These are phyloP conservation scores for Penicillium sp. DNA, from an alignment of 2,329 filamentous ascomycete genomes.

Conservation along the genomic window DNA sequence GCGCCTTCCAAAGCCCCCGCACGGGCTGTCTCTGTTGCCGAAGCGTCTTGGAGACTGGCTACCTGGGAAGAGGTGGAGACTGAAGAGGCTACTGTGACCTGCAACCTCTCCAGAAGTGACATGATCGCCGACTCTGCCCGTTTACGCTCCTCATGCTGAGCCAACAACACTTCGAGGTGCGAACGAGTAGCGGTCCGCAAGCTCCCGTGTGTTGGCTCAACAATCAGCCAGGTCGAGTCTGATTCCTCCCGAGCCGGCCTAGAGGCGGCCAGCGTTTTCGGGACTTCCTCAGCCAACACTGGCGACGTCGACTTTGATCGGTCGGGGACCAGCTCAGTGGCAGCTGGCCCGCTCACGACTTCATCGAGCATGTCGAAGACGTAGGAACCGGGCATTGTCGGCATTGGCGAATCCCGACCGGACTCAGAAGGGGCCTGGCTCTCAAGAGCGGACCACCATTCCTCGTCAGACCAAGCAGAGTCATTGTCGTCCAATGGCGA, in stretches of 20 bases:
- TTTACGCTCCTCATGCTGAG: background rate
- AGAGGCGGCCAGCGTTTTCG: background rate
- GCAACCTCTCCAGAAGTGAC: background rate
- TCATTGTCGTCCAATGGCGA: background rate
- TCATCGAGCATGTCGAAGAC: background rate
- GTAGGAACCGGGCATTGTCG: too few species aligned
- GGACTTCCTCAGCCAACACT: background rate
- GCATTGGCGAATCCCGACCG: too few species aligned
- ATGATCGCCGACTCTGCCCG: background rate
- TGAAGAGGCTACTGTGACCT: slow-evolving; percentile 1
- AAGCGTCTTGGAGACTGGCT: slow-evolving; percentile 1
- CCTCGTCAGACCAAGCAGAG: background rate
- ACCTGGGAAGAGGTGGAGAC: background rate
- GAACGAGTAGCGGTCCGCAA: background rate
- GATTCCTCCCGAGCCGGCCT: background rate
- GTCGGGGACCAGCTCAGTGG: background rate
- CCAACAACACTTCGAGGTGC: background rate
- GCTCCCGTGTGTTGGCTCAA: background rate
- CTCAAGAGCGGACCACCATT: too few species aligned
- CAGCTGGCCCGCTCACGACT: background rate
- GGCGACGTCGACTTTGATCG: background rate
- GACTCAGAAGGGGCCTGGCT: too few species aligned
- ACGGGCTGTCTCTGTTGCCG: slow-evolving; percentile 6
- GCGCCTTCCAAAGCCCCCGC: slow-evolving; percentile 3
- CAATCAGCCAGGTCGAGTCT: background rate